phyloP scores from a whole-genome alignment of 768 basidiomycete genomes.

The Boletus rufocinnamomeus region DNA sequence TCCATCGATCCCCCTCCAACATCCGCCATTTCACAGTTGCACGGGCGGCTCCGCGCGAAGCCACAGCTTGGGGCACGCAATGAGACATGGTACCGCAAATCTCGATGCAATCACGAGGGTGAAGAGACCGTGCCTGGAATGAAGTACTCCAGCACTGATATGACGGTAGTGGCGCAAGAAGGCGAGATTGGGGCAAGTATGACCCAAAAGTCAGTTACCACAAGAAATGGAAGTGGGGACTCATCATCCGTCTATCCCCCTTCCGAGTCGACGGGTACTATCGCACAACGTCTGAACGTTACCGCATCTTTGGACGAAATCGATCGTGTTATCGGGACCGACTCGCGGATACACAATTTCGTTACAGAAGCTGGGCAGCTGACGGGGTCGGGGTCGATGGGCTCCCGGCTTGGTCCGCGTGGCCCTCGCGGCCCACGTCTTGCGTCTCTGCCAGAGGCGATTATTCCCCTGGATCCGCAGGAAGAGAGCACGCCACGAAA shows the following conservation, averaged over 20 bases:
- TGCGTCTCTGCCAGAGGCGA: slow-evolving; percentile 20
- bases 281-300: slow-evolving; percentile 18
- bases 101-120: slow-evolving; percentile 18
- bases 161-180: slow-evolving; percentile 31
- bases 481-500: slow-evolving; percentile 28
- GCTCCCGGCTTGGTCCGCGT: slow-evolving; percentile 17
- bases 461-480: slow-evolving; percentile 11
- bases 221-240: slow-evolving; percentile 17
- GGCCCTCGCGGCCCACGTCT: slow-evolving; percentile 27
- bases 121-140: slow-evolving; percentile 36
- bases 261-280: slow-evolving; percentile 30
- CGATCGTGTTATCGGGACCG: slow-evolving; percentile 25
- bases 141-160: slow-evolving; percentile 32
- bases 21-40: slow-evolving; percentile 26
- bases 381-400: slow-evolving; percentile 18
- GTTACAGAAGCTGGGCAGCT: slow-evolving; percentile 24
- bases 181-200: slow-evolving; percentile 7
- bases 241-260: slow-evolving; percentile 29
- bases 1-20: slow-evolving; percentile 81
- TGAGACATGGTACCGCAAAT: slow-evolving; percentile 35
- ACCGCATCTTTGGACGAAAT: slow-evolving; percentile 32
- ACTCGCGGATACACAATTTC: slow-evolving; percentile 27
- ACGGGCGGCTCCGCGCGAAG: slow-evolving; percentile 24
- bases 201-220: slow-evolving; percentile 4
- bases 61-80: slow-evolving; percentile 26